Evolutionary conservation across 1,284 basidiomycete genomes (phyloP), one percentile per base, ranked within the genome.

Genomic region (Polyporus tsugae): DNA sequence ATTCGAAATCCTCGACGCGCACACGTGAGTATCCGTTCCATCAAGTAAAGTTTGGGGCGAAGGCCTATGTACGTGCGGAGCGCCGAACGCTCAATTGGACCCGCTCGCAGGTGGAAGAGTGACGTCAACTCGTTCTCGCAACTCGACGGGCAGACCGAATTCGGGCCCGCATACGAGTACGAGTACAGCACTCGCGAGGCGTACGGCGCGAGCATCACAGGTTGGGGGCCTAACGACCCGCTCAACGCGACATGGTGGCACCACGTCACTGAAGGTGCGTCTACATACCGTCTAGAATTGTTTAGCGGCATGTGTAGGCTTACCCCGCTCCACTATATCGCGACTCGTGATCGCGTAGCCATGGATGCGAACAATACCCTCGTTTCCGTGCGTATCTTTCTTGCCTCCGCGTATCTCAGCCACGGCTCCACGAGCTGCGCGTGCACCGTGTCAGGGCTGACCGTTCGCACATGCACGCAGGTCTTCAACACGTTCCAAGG

Each of bases 211-310:
- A 88, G 81, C 70, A 87, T 94, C 62, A 74, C 83, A 0, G 81
- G 81, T 22, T 95, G 94, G 94, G 84, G 86, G 6, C 75, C 79
- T 5, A 82, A 84, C 60, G 92, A 92, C 70, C 93, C 93, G 0
- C 79, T 95, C 66, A 95, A 95, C 73, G 92, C 91, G 19, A 94
- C 93, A 6, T 95, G 91, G 89, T 95, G 93, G 92, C 92, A 94
- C 74, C 85, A 80, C 35, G 88, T 95, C 52, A 95, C 94, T 3
- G 92, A 95, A 81, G 86, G 91, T 89, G 67, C 70, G 82, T 81
- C 55, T 38, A 4, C 35, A 17, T 42, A 2, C 11, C 29, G 13
- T 17, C 46, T 9, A n/a, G 7, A 2, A 22, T 6, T 19, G n/a
- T 36, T 10, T 38, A 59, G 36, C 15, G 38, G 35, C 22, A 17